Percentiles rank a stretch among this genome's conserved stretches.
Conservation (phyloP, 139 green algal genomes). For the Astrephomene gubernaculifera region DNA sequence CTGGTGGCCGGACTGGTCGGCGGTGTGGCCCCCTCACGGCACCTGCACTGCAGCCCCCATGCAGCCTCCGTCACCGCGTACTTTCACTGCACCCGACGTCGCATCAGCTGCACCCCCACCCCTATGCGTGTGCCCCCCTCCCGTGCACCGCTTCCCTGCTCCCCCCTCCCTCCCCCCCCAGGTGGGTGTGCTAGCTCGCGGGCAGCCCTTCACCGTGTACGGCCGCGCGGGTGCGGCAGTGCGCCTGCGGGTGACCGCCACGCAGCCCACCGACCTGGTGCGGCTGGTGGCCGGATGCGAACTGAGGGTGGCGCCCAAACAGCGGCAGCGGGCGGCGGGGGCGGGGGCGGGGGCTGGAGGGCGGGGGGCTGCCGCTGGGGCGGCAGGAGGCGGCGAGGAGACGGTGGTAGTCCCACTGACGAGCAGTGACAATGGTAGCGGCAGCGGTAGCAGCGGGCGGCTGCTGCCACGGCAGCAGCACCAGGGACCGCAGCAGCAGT, state of each 20-base stretch:
- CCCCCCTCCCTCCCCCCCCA: too few species aligned
- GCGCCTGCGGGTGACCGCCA: conserved; percentile 36
- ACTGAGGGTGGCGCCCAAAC: conserved; percentile 80
- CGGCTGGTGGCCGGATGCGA: conserved; percentile 74
- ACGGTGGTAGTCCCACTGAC: neutral
- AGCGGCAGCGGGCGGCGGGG: conserved; percentile 36
- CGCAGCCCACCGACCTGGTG: conserved; percentile 50
- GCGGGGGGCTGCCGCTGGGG: neutral
- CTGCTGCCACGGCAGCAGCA: conserved; percentile 14
- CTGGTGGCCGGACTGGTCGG: too few species aligned
- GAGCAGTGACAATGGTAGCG: too few species aligned
- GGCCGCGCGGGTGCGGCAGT: conserved; percentile 48
- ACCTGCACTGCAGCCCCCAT: too few species aligned
- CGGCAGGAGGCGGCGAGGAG: neutral
- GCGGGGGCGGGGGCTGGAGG: neutral
- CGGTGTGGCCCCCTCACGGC: too few species aligned
- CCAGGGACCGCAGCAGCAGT: neutral
- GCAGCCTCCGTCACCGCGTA: too few species aligned
- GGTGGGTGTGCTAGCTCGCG: conserved; percentile 74
- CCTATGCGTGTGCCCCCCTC: too few species aligned
- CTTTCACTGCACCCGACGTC: too few species aligned
- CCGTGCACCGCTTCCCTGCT: too few species aligned
- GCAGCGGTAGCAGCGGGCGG: too few species aligned
- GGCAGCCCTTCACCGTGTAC: conserved; percentile 81
- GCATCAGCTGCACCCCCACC: too few species aligned